Evolutionary conservation across 305 asterid genomes (phyloP), one percentile per base, ranked within the genome.

Genomic region (Coffea humblotiana): DNA sequence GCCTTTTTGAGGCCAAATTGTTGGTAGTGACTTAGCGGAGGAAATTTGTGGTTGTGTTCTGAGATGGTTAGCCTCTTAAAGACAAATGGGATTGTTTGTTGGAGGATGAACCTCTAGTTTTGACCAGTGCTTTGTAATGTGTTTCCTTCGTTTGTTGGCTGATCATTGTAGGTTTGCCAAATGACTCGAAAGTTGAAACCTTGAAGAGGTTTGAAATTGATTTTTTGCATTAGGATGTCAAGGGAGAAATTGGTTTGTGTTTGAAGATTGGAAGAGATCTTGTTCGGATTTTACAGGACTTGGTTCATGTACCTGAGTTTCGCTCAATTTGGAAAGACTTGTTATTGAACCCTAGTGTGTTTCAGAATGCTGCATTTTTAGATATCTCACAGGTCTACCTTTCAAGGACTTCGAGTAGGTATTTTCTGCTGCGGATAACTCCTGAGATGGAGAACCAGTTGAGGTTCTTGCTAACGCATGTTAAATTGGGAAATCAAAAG

Each of bases 361-460:
- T 93, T 75, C 83, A 84, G 64, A 77, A 63, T 16, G 83, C 65
- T 77, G 96, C 86, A 15, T 93, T 92, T 85, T 75, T 29, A 45
- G 95, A 90, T 84, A 84, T 95, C 70, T 85, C 89, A 2, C 92
- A 88, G 88, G 78, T 92, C 63, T 93, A 95, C 76, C 75, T 73
- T 49, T 63, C 82, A 12, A 79, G 89, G 78, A 93, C 99, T 76
- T 84, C 96, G 12, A 88, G 84, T 79, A 83, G 85, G 84, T 93
- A 93, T 78, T 90, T 92, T 89, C 81, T 84, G 82, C 97, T 94
- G 75, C 86, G 97, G 79, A 79, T 93, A 77, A 89, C 92, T 81
- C 99, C 99, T 25, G 96, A 93, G 83, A 93, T 93, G 97, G 99
- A 95, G 85, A 85, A 89, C 13, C 93, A 91, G 72, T 82, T 95